Conservation (phyloP, 2,329 filamentous ascomycete genomes). For the Thelonectria blattea region DNA sequence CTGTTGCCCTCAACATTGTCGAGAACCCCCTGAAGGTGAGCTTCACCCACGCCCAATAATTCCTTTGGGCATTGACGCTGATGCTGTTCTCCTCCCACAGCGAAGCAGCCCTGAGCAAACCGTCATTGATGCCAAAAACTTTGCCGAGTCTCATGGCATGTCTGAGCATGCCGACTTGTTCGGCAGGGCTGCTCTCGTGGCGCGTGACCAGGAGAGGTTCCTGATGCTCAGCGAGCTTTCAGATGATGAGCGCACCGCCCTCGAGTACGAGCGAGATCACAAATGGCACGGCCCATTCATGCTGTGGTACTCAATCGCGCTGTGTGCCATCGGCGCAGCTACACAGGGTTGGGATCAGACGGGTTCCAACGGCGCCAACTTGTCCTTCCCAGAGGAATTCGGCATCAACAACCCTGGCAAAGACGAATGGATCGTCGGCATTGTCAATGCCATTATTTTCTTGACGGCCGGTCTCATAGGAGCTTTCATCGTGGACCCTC, state of each 20-base stretch:
- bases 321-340: conserved; percentile 62
- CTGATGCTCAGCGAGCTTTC: conserved; percentile 38
- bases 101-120: conserved; percentile 34
- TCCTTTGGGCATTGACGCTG: neutral
- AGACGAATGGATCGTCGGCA: conserved; percentile 51
- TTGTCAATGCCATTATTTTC: conserved; percentile 44
- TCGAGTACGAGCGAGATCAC: conserved; percentile 58
- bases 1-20: conserved; percentile 41
- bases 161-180: conserved; percentile 53
- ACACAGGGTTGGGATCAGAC: conserved; percentile 70
- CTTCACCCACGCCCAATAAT: neutral
- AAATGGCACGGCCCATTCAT: conserved; percentile 60
- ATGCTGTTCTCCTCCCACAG: conserved; percentile 12
- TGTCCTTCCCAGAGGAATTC: conserved; percentile 60
- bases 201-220: conserved; percentile 39
- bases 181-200: conserved; percentile 45
- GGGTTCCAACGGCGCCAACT: conserved; percentile 65
- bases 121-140: conserved; percentile 52
- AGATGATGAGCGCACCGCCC: conserved; percentile 44
- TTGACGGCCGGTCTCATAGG: conserved; percentile 59
- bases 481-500: conserved; percentile 53
- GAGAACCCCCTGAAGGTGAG: conserved; percentile 43
- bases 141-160: conserved; percentile 56
- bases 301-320: conserved; percentile 52
- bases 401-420: conserved; percentile 45